Base-by-base conservation (phyloP, 2,329 filamentous ascomycete genomes). In the Epicoccum sorghinum region DNA sequence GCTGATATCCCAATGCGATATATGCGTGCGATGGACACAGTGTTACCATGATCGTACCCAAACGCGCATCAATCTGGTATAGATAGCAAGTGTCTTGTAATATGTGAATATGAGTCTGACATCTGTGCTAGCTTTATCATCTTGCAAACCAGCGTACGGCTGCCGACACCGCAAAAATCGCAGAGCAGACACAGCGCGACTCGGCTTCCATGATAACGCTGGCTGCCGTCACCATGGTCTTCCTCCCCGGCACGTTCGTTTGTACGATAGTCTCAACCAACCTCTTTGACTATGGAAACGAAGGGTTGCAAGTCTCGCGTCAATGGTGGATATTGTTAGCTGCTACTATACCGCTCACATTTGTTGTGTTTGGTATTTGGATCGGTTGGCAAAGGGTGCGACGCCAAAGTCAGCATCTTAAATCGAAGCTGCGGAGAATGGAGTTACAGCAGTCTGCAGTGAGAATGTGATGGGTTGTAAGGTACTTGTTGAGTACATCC, bases 151-250 rank as follows among this genome's bases (percentile, higher is more conserved):
- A 67, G 42, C 52, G 52, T 12, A 68, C 64, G 12, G 62, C 64
- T 7, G 41, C 48, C 2, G 59, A 60, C 4, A 65, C 58, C 2
- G 61, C 64, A 4, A 57, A 55, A 18, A 56, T 67, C 5, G 62
- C 63, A 5, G 55, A 64, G 23, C 60, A 62, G 35, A 65, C 64
- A 0, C 61, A 61, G 35, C 61, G 61, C 7, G 66, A 69, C 43
- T 67, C 66, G 0, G 58, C 63, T 2, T 66, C 66, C 1, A 69
- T 67, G 66, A 69, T 66, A 43, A 69, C 64, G 1, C 61, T 66
- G 24, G 66, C 66, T 1, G 61, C 63, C 2, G 57, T 69, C 1
- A 69, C 66, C 0, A 64, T 67, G 63, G 12, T 67, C 1, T 69
- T 67, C 25, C 46, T 69, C 0, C 64, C 63, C 4, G 60, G 64